Percentiles rank a stretch among this genome's conserved stretches.
phyloP scores from a whole-genome alignment of 306 rosid species.

The Acacia acuminata region DNA sequence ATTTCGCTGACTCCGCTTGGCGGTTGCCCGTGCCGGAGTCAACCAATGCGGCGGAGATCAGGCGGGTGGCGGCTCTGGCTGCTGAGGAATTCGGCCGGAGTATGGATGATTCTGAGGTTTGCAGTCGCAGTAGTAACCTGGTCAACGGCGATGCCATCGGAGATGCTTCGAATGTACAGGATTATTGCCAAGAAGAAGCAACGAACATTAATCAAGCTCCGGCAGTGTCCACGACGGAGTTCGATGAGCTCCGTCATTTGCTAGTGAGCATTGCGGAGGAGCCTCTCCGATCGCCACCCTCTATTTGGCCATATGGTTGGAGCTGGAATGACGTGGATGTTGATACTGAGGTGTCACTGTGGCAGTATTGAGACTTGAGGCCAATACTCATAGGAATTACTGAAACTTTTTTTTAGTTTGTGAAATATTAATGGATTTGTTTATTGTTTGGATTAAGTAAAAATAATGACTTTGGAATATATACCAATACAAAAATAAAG shows the following conservation, averaged over 20 bases:
- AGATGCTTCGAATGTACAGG: not conserved
- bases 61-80: constrained; percentile 59
- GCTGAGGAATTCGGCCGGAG: constrained; percentile 38
- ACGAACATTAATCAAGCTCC: not conserved
- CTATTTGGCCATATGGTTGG: not conserved
- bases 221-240: constrained; percentile 11
- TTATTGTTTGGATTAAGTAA: no score
- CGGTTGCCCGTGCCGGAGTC: constrained; percentile 55
- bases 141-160: not conserved
- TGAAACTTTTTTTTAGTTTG: not conserved
- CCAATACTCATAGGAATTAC: not conserved
- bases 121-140: not conserved
- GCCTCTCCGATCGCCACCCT: constrained; percentile 52
- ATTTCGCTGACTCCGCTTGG: constrained; percentile 83
- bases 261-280: constrained; percentile 54
- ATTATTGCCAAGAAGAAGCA: not conserved
- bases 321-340: constrained; percentile 34
- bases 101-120: constrained; percentile 16
- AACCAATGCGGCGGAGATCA: constrained; percentile 43
- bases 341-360: constrained; percentile 45
- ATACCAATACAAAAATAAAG: not conserved
- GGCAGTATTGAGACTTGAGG: constrained; percentile 23
- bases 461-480: not conserved
- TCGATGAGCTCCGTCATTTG: constrained; percentile 41
- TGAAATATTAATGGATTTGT: not conserved